A percentile compares a stretch with the other conserved stretches of the same genome.
phyloP scores from a whole-genome alignment of 1,284 basidiomycete genomes.

The Inonotus obliquus region DNA sequence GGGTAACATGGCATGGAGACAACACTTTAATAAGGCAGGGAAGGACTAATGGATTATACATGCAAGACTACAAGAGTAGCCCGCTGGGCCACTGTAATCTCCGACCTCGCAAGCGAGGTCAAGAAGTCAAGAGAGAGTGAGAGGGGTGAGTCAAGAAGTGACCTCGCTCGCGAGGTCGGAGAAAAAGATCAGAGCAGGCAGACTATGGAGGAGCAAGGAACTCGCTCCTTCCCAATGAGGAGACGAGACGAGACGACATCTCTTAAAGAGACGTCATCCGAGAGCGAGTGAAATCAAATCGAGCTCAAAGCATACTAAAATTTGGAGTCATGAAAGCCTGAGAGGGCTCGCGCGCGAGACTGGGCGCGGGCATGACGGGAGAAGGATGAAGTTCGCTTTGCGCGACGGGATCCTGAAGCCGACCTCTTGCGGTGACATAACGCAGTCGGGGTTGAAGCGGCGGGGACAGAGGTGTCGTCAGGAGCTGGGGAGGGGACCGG shows the following conservation, averaged over 20 bases:
- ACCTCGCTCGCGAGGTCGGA: constrained; percentile 13
- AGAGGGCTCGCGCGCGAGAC: constrained; percentile 5
- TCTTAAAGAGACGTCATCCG: neutral
- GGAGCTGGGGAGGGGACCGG: neutral
- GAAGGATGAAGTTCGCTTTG: constrained; percentile 3
- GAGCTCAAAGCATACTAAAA: neutral
- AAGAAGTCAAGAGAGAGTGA: neutral
- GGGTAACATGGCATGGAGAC: neutral
- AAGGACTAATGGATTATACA: neutral
- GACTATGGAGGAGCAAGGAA: neutral
- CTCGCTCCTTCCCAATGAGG: neutral
- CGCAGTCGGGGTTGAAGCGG: neutral
- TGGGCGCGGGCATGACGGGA: constrained; percentile 9
- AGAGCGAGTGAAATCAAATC: neutral
- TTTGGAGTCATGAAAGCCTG: neutral
- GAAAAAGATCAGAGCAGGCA: neutral
- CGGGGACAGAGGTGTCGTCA: neutral
- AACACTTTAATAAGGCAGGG: neutral
- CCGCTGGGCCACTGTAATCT: neutral
- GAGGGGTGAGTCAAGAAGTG: neutral
- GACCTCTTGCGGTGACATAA: constrained; percentile 5
- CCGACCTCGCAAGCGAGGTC: constrained; percentile 16
- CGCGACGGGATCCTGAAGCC: neutral
- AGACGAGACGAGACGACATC: too few relatives aligned
- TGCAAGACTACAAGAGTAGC: neutral